Evolutionary conservation across 2,329 filamentous ascomycete species (phyloP), one percentile per base, ranked within the genome.

Genomic region (Pseudohalonectria lignicola): DNA sequence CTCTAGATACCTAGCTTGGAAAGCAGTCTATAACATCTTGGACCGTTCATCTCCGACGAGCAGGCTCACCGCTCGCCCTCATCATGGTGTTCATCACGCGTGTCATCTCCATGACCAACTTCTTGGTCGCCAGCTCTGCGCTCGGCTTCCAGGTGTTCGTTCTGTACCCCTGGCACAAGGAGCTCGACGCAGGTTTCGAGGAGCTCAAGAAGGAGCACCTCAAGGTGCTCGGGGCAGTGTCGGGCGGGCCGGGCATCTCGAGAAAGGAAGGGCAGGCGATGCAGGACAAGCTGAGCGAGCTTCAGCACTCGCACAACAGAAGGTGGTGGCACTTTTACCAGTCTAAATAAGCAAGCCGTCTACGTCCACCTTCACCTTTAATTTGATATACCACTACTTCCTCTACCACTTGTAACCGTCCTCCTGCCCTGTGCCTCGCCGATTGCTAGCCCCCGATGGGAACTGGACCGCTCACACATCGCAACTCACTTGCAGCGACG

Each of bases 141-240:
- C 64, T 83, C 25, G 64, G 63, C 26, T 83, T 83, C 54, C 78
- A 82, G 56, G 74, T 82, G 36, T 77, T 75, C 47, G 79, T 83
- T 29, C 63, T 83, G 10, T 82, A 82, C 54, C 79, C 79, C 2
- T 82, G 78, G 78, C 78, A 82, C 55, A 69, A 79, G 49, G 63
- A 79, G 50, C 60, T 83, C 6, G 74, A 81, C 44, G 65, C 70
- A 16, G 71, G 74, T 42, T 81, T 82, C 49, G 63, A 73, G 39
- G 59, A 64, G 10, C 57, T 81, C 18, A 76, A 73, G 50, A 64
- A 63, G 40, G 76, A 80, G 46, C 74, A 81, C 45, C 47, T 66
- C 13, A 54, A 56, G 37, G 63, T 67, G 20, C 53, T 66, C 37
- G 48, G 12, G 5, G 35, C 35, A 25, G 35, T 37, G 26, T 30